Conservation (phyloP, 2,329 filamentous ascomycete genomes). For the Zymoseptoria passerinii region DNA sequence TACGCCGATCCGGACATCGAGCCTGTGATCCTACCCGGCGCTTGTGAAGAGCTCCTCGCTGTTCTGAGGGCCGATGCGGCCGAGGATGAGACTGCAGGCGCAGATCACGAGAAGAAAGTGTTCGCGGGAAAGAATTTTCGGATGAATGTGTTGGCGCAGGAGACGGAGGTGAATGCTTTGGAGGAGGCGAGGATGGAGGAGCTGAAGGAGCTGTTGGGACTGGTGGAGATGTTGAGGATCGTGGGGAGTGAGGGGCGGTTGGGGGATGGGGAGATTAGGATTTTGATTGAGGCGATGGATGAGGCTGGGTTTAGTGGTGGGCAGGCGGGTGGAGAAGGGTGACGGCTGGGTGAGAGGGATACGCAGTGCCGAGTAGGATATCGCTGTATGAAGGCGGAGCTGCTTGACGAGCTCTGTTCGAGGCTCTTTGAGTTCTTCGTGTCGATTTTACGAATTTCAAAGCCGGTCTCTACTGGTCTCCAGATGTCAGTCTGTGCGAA, state of each 20-base stretch:
- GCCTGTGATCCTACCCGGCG: not conserved
- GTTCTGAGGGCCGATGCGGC: conserved; percentile 1
- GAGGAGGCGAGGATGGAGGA: conserved; percentile 9
- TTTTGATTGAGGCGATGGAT: conserved; percentile 9
- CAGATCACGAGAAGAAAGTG: conserved; percentile 3
- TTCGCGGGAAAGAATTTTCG: conserved; percentile 7
- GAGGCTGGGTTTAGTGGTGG: conserved; percentile 6
- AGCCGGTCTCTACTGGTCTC: not conserved
- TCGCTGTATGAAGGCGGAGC: not conserved
- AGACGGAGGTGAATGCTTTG: conserved; percentile 7
- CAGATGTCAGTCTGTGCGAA: not conserved
- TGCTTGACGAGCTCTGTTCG: not conserved
- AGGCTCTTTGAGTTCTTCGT: not conserved
- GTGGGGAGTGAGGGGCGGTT: conserved; percentile 4
- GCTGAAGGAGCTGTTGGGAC: conserved; percentile 5
- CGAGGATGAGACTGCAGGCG: conserved; percentile 1
- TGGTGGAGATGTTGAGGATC: conserved; percentile 7
- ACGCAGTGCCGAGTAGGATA: not conserved
- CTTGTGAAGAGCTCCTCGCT: conserved; percentile 1
- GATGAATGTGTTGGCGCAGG: conserved; percentile 1
- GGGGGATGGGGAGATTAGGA: conserved; percentile 2
- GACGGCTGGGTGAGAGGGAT: not conserved
- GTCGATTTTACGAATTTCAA: not conserved
- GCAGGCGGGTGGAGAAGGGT: not conserved
- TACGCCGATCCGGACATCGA: conserved; percentile 1